Evolutionary conservation across 1,284 basidiomycete genomes (phyloP).

Genomic region (Ganoderma boninense): DNA sequence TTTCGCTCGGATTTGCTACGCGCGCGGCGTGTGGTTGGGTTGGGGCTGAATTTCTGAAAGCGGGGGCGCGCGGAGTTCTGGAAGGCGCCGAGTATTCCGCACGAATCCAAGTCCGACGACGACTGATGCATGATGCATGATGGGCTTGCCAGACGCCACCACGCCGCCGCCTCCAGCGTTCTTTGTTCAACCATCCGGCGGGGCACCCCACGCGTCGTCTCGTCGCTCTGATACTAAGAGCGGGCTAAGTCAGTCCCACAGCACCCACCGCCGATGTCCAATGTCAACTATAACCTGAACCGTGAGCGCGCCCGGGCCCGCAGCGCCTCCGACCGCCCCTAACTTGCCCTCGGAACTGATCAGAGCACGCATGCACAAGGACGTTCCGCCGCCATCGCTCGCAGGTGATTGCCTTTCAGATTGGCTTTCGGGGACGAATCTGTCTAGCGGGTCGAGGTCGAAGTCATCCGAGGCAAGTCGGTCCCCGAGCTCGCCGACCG

Average conservation of each 20-base stretch:
- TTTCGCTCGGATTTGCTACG: no score
- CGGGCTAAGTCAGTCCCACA: no score
- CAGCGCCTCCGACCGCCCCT: background rate
- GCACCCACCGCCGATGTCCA: no score
- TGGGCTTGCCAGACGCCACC: background rate
- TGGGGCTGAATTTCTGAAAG: background rate
- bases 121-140: no score
- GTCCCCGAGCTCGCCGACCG: background rate
- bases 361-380: background rate
- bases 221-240: no score
- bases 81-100: background rate
- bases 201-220: background rate
- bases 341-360: background rate
- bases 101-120: background rate
- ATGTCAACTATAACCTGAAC: no score
- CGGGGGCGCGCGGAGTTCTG: background rate
- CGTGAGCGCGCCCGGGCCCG: no score
- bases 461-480: background rate
- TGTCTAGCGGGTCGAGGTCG: background rate
- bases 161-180: background rate
- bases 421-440: constrained; percentile 1
- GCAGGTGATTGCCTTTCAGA: constrained; percentile 1
- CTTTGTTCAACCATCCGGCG: background rate
- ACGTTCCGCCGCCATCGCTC: background rate
- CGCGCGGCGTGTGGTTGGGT: background rate